Evolutionary conservation across 306 rosid genomes (phyloP).

Genomic region (Alnus glutinosa): DNA sequence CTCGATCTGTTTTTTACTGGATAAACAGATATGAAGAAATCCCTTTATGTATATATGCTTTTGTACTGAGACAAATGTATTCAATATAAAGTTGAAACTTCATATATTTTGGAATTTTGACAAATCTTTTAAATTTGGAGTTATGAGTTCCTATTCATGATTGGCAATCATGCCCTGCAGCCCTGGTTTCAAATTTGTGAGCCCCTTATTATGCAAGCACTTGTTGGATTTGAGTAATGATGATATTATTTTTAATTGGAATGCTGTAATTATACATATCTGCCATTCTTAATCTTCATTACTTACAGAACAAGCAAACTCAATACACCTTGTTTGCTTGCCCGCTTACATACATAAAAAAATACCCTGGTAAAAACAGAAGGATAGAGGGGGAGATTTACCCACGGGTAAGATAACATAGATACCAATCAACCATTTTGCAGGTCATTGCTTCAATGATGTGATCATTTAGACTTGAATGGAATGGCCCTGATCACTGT

Average conservation of each 20-base stretch:
- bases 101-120: too few relatives aligned
- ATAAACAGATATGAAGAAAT: too few relatives aligned
- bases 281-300: not conserved
- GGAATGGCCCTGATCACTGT: slow-evolving; percentile 36
- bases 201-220: too few relatives aligned
- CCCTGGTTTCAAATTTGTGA: too few relatives aligned
- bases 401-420: not conserved
- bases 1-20: too few relatives aligned
- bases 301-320: not conserved
- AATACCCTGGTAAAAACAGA: not conserved
- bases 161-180: too few relatives aligned
- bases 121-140: too few relatives aligned
- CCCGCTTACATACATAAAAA: not conserved
- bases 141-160: too few relatives aligned
- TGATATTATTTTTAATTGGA: not conserved
- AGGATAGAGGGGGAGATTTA: not conserved
- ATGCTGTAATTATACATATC: not conserved
- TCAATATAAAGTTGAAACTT: too few relatives aligned
- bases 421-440: not conserved
- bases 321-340: not conserved
- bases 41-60: too few relatives aligned
- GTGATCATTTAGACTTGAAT: slow-evolving; percentile 25
- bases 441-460: not conserved
- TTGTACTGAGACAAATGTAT: too few relatives aligned
- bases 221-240: too few relatives aligned